Evolutionary conservation across 2,329 filamentous ascomycete species (phyloP).

Genomic region (Cladophialophora exuberans): DNA sequence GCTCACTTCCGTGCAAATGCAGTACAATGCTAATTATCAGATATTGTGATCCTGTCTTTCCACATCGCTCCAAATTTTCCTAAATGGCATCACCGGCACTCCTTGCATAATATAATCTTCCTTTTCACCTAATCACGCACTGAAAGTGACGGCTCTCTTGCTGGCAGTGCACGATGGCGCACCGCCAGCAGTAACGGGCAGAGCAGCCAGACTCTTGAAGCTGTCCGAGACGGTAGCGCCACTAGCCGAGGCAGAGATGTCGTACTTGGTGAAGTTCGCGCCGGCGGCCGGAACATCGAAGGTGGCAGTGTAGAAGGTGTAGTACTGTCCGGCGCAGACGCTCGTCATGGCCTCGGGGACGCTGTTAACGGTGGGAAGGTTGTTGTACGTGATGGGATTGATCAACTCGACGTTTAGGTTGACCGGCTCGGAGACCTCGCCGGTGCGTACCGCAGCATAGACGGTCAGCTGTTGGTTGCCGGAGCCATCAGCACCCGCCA

Average conservation of each 20-base stretch:
- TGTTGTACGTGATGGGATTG: conserved; percentile 23
- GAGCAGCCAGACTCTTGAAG: conserved; percentile 21
- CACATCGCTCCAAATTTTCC: no score
- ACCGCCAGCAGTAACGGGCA: not conserved
- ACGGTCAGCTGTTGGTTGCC: conserved; percentile 18
- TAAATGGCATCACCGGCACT: no score
- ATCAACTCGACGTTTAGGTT: conserved; percentile 18
- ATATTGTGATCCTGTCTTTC: no score
- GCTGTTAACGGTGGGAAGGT: conserved; percentile 19
- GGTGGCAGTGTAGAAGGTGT: conserved; percentile 22
- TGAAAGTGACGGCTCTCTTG: conserved; percentile 12
- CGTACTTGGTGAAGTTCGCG: conserved; percentile 25
- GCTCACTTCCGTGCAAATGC: no score
- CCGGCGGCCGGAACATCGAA: conserved; percentile 12
- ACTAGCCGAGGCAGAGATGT: conserved; percentile 11
- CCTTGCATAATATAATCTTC: no score
- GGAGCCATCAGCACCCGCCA: conserved; percentile 12
- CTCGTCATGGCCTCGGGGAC: conserved; percentile 17
- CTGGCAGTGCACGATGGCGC: not conserved
- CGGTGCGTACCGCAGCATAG: conserved; percentile 13
- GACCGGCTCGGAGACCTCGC: conserved; percentile 12
- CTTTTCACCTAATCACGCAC: not conserved
- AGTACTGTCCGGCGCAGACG: conserved; percentile 21
- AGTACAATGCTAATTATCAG: no score
- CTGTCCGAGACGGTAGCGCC: conserved; percentile 14